These are phyloP conservation scores for Saposhnikovia divaricata DNA, from an alignment of 129 eudicot genomes.

Conservation along the genomic window DNA sequence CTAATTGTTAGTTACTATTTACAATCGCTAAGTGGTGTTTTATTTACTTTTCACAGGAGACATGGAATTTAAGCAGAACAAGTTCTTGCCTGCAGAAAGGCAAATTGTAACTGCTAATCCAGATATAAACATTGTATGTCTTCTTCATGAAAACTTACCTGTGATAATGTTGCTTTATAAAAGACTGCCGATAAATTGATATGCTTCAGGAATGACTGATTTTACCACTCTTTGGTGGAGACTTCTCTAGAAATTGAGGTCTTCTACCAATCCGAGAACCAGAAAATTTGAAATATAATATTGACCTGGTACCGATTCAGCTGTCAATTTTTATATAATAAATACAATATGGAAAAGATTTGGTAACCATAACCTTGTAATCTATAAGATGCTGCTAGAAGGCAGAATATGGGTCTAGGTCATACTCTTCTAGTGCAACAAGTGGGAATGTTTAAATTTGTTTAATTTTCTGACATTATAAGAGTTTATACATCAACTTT, in stretches of 20 bases:
- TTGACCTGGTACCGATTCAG: not conserved
- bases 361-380: not conserved
- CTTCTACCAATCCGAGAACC: not conserved
- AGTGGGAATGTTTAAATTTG: not conserved
- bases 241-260: not conserved
- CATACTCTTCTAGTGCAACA: not conserved
- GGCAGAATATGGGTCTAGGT: not conserved
- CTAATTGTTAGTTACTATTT: not conserved
- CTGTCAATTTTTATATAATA: not conserved
- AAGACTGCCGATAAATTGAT: not conserved
- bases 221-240: not conserved
- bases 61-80: slow-evolving; percentile 98
- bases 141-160: not conserved
- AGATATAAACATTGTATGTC: slow-evolving; percentile 73
- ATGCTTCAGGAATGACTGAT: not conserved
- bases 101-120: slow-evolving; percentile 94
- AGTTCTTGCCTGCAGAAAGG: slow-evolving; percentile 84
- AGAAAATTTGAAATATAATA: not conserved
- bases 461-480: not conserved
- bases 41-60: slow-evolving; percentile 47
- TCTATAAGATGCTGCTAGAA: not conserved
- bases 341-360: not conserved
- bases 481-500: not conserved
- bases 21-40: not conserved
- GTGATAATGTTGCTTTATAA: not conserved